A percentile compares a stretch with the other conserved stretches of the same genome.
phyloP scores from a whole-genome alignment of 2,329 filamentous ascomycete species.

The Aspergillus sp. region DNA sequence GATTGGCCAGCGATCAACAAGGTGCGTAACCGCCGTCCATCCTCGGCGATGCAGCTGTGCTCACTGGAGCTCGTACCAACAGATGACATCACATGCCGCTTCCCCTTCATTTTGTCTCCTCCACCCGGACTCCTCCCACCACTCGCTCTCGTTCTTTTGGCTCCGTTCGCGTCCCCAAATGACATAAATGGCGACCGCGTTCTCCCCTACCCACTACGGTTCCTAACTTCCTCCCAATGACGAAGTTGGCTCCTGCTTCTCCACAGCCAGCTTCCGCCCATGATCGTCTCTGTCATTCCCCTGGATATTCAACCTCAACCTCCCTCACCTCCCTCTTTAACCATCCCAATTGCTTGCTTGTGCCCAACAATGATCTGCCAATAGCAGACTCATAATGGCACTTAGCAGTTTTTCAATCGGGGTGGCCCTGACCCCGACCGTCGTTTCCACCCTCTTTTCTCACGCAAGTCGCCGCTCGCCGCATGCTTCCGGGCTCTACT shows the following conservation, averaged over 20 bases:
- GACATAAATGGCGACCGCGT: neutral
- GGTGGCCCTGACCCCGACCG: conserved; percentile 81
- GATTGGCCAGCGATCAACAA: neutral
- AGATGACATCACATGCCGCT: conserved; percentile 3
- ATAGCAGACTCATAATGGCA: conserved; percentile 45
- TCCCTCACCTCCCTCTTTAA: neutral
- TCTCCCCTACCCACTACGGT: neutral
- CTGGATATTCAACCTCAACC: neutral
- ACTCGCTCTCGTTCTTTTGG: neutral
- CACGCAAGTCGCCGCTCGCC: conserved; percentile 62
- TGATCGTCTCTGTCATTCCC: conserved; percentile 1
- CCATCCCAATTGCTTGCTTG: neutral
- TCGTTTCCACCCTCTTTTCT: conserved; percentile 80
- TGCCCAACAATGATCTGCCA: neutral
- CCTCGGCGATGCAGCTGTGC: neutral
- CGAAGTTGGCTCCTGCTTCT: neutral
- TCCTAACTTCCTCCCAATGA: conserved; percentile 1
- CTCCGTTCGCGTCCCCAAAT: neutral
- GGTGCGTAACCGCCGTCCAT: neutral
- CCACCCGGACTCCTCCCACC: neutral
- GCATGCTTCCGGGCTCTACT: neutral
- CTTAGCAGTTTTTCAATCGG: conserved; percentile 80
- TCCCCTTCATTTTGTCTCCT: neutral
- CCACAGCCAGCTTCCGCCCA: conserved; percentile 1
- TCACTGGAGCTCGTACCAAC: neutral